A percentile compares a stretch with the other conserved stretches of the same genome.
Conservation (phyloP, 768 basidiomycete species). For the Botryobasidium botryosum region DNA sequence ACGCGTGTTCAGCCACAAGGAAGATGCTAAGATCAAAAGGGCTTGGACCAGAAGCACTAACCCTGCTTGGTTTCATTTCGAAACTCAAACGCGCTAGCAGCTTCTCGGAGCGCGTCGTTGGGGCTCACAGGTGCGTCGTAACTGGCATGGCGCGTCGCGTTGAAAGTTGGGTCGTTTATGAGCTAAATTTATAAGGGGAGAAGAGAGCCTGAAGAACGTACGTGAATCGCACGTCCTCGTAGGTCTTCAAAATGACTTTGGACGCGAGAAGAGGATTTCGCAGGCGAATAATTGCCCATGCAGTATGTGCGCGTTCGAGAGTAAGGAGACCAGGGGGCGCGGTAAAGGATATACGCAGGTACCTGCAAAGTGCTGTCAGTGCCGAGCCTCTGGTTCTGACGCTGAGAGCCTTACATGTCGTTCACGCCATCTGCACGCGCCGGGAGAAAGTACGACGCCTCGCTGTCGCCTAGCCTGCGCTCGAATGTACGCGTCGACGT, state of each 20-base stretch:
- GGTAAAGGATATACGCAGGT: conserved; percentile 20
- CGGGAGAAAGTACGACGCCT: conserved; percentile 71
- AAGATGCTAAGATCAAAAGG: too few species aligned
- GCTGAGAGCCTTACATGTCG: conserved; percentile 45
- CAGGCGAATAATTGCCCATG: conserved; percentile 53
- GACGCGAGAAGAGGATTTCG: conserved; percentile 61
- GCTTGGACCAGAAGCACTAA: too few species aligned
- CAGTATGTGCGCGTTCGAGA: conserved; percentile 30
- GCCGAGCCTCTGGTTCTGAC: conserved; percentile 14
- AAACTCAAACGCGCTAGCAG: conserved; percentile 33
- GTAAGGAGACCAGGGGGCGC: conserved; percentile 29
- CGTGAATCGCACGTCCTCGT: conserved; percentile 52
- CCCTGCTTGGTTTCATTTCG: conserved; percentile 14
- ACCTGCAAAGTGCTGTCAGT: neutral
- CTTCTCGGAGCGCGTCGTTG: conserved; percentile 31
- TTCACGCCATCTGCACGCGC: conserved; percentile 68
- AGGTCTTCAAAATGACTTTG: conserved; percentile 36
- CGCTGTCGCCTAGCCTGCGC: conserved; percentile 50
- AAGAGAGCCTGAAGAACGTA: conserved; percentile 25
- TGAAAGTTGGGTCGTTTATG: too few species aligned
- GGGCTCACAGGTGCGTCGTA: conserved; percentile 29
- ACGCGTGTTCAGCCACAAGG: too few species aligned
- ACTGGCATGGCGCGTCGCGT: too few species aligned
- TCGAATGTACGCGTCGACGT: conserved; percentile 17
- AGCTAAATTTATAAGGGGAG: too few species aligned